Evolutionary conservation across 2,329 filamentous ascomycete species (phyloP).

Genomic region (Colletotrichum tofieldiae): DNA sequence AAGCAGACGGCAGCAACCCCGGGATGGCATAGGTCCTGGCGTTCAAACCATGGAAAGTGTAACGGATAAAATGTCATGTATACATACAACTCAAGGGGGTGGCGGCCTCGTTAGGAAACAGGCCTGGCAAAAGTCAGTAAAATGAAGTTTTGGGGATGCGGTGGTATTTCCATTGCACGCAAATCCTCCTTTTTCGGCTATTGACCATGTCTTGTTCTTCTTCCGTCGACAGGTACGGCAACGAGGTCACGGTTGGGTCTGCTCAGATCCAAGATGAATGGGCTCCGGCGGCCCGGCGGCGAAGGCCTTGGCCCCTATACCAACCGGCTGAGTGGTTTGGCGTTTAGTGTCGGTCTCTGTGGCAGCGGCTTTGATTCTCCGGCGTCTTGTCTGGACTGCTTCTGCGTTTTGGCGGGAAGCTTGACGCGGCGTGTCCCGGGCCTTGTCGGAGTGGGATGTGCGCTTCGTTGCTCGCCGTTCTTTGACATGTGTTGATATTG

Average conservation of each 20-base stretch:
- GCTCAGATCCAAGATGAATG: neutral
- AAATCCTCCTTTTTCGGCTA: neutral
- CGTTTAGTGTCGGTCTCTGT: neutral
- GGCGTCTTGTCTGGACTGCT: neutral
- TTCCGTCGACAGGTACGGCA: neutral
- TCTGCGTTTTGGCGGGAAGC: neutral
- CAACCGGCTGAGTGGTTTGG: neutral
- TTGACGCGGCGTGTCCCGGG: neutral
- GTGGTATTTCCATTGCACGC: neutral
- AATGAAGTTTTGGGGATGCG: constrained; percentile 2
- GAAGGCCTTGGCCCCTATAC: neutral
- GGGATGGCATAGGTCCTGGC: constrained; percentile 23
- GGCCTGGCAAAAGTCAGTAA: constrained; percentile 11
- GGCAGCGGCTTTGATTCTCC: neutral
- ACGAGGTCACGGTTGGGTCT: neutral
- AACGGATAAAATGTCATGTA: constrained; percentile 28
- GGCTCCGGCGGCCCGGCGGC: neutral
- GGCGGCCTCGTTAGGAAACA: neutral
- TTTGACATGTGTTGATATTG: neutral
- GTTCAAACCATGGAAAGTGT: constrained; percentile 21
- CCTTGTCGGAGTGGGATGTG: neutral
- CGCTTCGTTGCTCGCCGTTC: neutral
- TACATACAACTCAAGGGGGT: constrained; percentile 7
- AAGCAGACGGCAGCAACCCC: neutral
- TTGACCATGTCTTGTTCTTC: neutral